phyloP scores from a whole-genome alignment of 345 rosid species.

The Eucalyptus caleyi region DNA sequence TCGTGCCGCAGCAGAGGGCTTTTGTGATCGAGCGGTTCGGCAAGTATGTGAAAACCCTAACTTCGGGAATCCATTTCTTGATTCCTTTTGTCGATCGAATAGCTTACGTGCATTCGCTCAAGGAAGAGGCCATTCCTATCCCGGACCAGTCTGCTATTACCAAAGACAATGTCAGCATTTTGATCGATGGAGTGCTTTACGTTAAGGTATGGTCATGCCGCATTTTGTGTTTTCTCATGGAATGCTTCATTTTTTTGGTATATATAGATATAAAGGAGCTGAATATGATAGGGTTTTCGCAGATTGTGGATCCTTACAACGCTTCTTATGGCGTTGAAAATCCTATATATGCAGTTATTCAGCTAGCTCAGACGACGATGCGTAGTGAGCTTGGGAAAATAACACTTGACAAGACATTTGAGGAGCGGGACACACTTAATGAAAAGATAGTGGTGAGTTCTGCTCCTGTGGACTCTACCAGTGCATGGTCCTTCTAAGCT shows the following conservation, averaged over 20 bases:
- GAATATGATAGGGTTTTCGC: not conserved
- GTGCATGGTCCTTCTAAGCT: not conserved
- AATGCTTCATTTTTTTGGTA: not conserved
- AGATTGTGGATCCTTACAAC: constrained; percentile 79
- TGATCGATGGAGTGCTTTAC: constrained; percentile 83
- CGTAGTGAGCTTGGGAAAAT: constrained; percentile 97
- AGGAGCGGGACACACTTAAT: constrained; percentile 86
- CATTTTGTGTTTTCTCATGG: not conserved
- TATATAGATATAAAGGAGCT: not conserved
- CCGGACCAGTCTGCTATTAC: constrained; percentile 91
- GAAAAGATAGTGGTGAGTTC: constrained; percentile 83
- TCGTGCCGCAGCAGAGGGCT: constrained; percentile 87
- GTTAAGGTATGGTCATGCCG: constrained; percentile 43
- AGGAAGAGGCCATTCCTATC: constrained; percentile 92
- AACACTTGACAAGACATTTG: constrained; percentile 95
- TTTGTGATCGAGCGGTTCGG: constrained; percentile 87
- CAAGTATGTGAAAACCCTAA: constrained; percentile 62
- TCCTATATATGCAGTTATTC: constrained; percentile 83
- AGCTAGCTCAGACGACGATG: constrained; percentile 95
- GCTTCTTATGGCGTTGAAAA: constrained; percentile 97
- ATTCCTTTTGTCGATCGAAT: constrained; percentile 83
- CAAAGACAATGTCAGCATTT: constrained; percentile 90
- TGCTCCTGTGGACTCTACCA: not conserved
- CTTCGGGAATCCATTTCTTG: constrained; percentile 80
- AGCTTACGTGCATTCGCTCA: constrained; percentile 91